Evolutionary conservation across 495 filamentous ascomycete species (phyloP).

Genomic region (Podospora bellae-mahoneyi): DNA sequence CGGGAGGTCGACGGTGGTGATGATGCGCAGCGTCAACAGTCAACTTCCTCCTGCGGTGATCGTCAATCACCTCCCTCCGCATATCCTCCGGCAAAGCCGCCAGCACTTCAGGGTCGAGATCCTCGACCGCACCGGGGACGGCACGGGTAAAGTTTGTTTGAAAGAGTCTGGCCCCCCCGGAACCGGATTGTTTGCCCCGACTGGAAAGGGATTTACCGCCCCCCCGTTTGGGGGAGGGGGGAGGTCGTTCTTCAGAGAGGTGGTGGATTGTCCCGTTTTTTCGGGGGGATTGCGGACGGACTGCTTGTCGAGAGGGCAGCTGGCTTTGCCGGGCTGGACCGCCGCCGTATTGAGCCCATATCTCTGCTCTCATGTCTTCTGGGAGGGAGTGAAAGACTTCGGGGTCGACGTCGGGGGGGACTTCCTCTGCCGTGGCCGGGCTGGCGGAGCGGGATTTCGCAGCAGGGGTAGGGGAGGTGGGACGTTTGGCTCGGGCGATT

Average conservation of each 20-base stretch:
- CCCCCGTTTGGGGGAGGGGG: conserved; percentile 53
- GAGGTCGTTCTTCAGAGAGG: conserved; percentile 48
- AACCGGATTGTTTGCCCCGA: conserved; percentile 36
- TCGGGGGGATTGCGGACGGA: conserved; percentile 57
- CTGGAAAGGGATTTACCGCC: conserved; percentile 43
- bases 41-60: conserved; percentile 60
- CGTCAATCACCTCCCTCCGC: conserved; percentile 68
- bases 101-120: conserved; percentile 68
- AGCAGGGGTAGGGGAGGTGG: conserved; percentile 23
- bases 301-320: conserved; percentile 28
- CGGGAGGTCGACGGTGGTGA: neutral
- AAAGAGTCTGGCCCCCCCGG: conserved; percentile 18
- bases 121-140: conserved; percentile 24
- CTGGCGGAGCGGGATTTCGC: conserved; percentile 37
- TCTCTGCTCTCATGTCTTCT: conserved; percentile 76
- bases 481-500: conserved; percentile 34
- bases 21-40: too few relatives aligned
- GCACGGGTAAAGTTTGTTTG: conserved; percentile 9
- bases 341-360: conserved; percentile 63
- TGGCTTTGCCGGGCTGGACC: neutral
- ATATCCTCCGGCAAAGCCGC: conserved; percentile 79
- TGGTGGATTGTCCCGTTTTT: conserved; percentile 47
- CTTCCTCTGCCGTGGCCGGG: conserved; percentile 36
- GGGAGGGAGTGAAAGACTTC: conserved; percentile 75
- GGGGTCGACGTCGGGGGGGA: conserved; percentile 60